Conservation (phyloP, 352 stramenopile species). For the Phytophthora brassicae region DNA sequence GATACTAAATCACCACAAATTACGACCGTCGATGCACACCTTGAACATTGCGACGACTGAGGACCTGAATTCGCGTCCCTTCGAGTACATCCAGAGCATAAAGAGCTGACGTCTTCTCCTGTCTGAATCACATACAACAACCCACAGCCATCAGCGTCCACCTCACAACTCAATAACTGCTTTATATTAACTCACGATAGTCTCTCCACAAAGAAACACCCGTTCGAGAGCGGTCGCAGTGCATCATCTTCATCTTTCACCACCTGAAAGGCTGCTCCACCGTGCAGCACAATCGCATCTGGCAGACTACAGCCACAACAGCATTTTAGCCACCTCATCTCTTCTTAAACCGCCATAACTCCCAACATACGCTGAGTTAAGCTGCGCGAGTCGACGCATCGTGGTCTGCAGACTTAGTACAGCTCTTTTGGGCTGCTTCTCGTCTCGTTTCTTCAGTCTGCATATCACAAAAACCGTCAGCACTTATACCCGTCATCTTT, state of each 20-base stretch:
- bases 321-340: neutral
- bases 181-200: slow-evolving; percentile 51
- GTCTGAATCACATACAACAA: slow-evolving; percentile 35
- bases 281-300: slow-evolving; percentile 65
- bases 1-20: too few species aligned
- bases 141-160: neutral
- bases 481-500: neutral
- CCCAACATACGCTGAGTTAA: slow-evolving; percentile 50
- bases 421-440: slow-evolving; percentile 43
- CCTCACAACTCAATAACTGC: neutral
- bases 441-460: slow-evolving; percentile 27
- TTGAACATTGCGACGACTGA: slow-evolving; percentile 80
- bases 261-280: slow-evolving; percentile 75
- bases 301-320: slow-evolving; percentile 46
- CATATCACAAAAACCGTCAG: neutral
- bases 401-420: slow-evolving; percentile 69
- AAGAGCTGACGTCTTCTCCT: slow-evolving; percentile 69
- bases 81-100: slow-evolving; percentile 76
- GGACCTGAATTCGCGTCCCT: slow-evolving; percentile 66
- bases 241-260: slow-evolving; percentile 44
- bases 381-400: slow-evolving; percentile 53
- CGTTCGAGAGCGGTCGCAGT: slow-evolving; percentile 60
- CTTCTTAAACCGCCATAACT: neutral
- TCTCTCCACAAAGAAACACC: slow-evolving; percentile 79
- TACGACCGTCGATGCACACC: too few species aligned